Evolutionary conservation across 441 rosid genomes (phyloP), one percentile per base, ranked within the genome.

Genomic region (Arabidopsis lyrata): DNA sequence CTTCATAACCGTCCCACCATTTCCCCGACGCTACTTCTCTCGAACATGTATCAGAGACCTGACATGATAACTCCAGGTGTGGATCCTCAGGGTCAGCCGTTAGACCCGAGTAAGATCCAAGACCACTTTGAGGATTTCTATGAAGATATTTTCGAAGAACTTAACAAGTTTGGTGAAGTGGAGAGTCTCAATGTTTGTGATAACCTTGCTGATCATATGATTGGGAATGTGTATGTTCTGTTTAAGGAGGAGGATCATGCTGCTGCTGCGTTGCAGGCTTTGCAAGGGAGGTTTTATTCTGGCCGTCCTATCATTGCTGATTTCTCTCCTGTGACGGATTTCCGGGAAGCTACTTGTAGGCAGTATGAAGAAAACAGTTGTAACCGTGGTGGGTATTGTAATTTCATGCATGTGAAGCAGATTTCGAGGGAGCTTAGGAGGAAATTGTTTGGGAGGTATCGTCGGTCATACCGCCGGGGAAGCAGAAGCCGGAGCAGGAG

Each of bases 221-320:
- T 91, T 10, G 97, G 93, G 4, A 86, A 88, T 77, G 97, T 89
- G 1, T 89, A 91, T 81, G 97, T 86, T 11, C 92, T 85, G 78
- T 91, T 91, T 54, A 82, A 88, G 48, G 97, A 92, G 58, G 93
- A 89, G 77, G 97, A 92, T 14, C 92, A 90, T 16, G 95, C 95
- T 0, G 89, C 93, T 5, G 85, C 81, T 61, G 95, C 97, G 0
- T 80, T 91, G 55, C 72, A 76, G 57, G 86, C 85, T 55, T 79
- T 89, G 5, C 84, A 79, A 15, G 92, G 95, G 47, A 87, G 95
- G 45, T 86, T 83, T 39, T 91, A 86, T 63, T 71, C 81, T 68
- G 97, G 97, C 12, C 92, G 93, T 38, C 97, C 90, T 2, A 92
- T 90, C 56, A 87, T 90, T 27, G 93, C 84, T 41, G 96, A 88